Conservation (phyloP, 305 asterid species). For the Striga hermonthica region DNA sequence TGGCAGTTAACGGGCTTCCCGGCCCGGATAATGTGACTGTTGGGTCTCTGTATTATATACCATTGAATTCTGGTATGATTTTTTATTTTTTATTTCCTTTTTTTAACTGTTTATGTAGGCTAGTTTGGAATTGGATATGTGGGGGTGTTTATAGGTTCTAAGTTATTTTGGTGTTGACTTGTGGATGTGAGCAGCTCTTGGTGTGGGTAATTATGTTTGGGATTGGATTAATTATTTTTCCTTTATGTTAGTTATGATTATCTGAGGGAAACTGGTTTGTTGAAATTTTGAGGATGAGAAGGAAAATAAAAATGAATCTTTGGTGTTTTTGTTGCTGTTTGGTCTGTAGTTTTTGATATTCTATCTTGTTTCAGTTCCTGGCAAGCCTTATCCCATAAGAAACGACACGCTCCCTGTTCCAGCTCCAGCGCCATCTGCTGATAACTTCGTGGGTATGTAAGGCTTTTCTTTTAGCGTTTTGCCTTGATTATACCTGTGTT, state of each 20-base stretch:
- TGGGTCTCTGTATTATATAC: conserved; percentile 75
- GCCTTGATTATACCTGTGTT: not conserved
- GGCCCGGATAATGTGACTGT: conserved; percentile 84
- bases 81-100: not conserved
- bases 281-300: no score
- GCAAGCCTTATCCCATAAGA: conserved; percentile 58
- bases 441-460: conserved; percentile 51
- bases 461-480: conserved; percentile 19
- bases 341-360: not conserved
- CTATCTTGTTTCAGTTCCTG: conserved; percentile 62
- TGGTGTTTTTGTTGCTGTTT: not conserved
- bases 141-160: conserved; percentile 23
- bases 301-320: not conserved
- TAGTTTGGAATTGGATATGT: conserved; percentile 13
- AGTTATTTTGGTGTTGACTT: conserved; percentile 9
- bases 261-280: not conserved
- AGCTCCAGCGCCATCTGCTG: conserved; percentile 62
- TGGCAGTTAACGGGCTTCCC: conserved; percentile 59
- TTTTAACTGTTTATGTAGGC: not conserved
- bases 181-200: no score
- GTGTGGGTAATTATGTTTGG: conserved; percentile 22
- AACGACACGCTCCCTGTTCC: conserved; percentile 55
- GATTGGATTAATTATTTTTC: not conserved
- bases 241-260: not conserved
- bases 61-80: conserved; percentile 73